Evolutionary conservation across 1,284 basidiomycete species (phyloP).

Genomic region (Ustilago tritici): DNA sequence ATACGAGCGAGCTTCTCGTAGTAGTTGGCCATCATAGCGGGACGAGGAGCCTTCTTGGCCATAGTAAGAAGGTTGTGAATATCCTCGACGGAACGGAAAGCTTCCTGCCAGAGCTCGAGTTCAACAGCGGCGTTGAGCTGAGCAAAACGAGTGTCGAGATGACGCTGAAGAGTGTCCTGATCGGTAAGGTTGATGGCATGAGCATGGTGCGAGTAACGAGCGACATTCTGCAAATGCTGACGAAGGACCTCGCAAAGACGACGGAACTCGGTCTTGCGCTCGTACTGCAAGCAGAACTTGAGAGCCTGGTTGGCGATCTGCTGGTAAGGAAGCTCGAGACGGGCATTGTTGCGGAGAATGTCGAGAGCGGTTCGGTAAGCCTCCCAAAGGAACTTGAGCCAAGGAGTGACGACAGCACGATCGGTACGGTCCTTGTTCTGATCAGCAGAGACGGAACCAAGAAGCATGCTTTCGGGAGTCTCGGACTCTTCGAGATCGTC

Average conservation of each 20-base stretch:
- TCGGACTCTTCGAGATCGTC: slow-evolving; percentile 76
- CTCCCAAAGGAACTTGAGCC: slow-evolving; percentile 99
- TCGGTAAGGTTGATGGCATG: slow-evolving; percentile 98
- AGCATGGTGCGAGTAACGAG: slow-evolving; percentile 93
- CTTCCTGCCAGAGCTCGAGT: slow-evolving; percentile 99
- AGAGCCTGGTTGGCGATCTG: slow-evolving; percentile 97
- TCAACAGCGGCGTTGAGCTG: slow-evolving; percentile 98
- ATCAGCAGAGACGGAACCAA: slow-evolving; percentile 88
- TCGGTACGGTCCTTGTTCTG: slow-evolving; percentile 96
- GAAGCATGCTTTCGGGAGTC: slow-evolving; percentile 89
- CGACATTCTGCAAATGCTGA: slow-evolving; percentile 92
- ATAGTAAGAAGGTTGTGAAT: slow-evolving; percentile 94
- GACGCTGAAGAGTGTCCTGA: slow-evolving; percentile 93
- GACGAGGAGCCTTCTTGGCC: slow-evolving; percentile 87
- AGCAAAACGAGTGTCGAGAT: slow-evolving; percentile 97
- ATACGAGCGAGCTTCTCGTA: slow-evolving; percentile 98
- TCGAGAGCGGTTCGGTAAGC: slow-evolving; percentile 96
- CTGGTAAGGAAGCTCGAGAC: slow-evolving; percentile 95
- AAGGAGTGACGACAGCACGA: slow-evolving; percentile 92
- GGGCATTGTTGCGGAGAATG: slow-evolving; percentile 95
- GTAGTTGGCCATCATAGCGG: slow-evolving; percentile 98
- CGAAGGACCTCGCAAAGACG: slow-evolving; percentile 96
- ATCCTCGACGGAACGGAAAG: slow-evolving; percentile 97
- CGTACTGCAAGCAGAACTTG: slow-evolving; percentile 92
- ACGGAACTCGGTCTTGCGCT: slow-evolving; percentile 97